Percentiles rank a stretch among this genome's conserved stretches.
Evolutionary conservation across 2,329 filamentous ascomycete species (phyloP).

Genomic region (Verticillium klebahnii): DNA sequence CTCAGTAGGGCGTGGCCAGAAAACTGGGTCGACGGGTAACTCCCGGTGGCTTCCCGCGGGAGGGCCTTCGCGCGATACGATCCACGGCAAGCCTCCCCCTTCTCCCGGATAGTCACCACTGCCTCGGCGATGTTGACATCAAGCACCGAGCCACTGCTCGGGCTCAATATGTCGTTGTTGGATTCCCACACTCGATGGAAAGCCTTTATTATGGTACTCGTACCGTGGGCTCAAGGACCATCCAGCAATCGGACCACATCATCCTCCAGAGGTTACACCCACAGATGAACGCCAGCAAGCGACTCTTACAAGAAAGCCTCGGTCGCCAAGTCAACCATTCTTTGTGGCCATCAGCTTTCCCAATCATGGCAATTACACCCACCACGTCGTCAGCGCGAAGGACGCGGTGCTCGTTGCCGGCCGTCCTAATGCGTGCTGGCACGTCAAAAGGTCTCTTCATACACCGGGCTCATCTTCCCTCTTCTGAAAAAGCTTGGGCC

Average conservation of each 20-base stretch:
- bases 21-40: neutral
- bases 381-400: neutral
- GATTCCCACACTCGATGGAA: neutral
- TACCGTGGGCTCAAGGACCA: neutral
- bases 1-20: neutral
- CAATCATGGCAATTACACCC: constrained; percentile 5
- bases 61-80: neutral
- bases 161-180: too few relatives aligned
- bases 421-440: constrained; percentile 58
- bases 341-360: neutral
- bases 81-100: neutral
- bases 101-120: neutral
- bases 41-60: neutral
- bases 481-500: constrained; percentile 38
- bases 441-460: constrained; percentile 60
- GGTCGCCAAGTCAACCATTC: neutral
- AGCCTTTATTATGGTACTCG: neutral
- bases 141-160: neutral
- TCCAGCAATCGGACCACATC: neutral
- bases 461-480: constrained; percentile 47
- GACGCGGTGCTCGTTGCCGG: constrained; percentile 29
- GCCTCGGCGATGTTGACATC: neutral
- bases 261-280: neutral
- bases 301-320: neutral
- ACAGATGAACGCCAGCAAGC: neutral